A percentile compares a stretch with the other conserved stretches of the same genome.
phyloP scores from a whole-genome alignment of 176 grass and related monocot species.

The Carex parvula region DNA sequence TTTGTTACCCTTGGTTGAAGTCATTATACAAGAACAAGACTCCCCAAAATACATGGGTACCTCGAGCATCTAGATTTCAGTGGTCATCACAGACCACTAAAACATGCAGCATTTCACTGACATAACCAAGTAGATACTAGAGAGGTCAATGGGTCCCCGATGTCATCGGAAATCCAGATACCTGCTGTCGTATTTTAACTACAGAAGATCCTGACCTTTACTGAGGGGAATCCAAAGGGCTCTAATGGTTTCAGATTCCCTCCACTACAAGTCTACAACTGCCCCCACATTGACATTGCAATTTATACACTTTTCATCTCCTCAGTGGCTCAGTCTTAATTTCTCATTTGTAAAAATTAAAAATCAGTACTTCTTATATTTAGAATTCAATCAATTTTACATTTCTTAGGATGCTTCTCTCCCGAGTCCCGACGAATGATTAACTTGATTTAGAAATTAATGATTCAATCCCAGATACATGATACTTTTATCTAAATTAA shows the following conservation, averaged over 20 bases:
- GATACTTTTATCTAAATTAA: neutral
- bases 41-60: slow-evolving; percentile 1
- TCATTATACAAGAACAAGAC: neutral
- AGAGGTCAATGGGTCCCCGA: neutral
- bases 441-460: neutral
- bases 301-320: neutral
- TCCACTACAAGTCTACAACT: neutral
- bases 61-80: neutral
- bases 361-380: neutral
- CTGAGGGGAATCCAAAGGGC: slow-evolving; percentile 22
- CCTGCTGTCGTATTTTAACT: neutral
- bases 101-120: neutral
- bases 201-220: neutral
- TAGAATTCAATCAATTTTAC: neutral
- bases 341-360: slow-evolving; percentile 4
- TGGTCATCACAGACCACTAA: neutral
- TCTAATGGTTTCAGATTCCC: slow-evolving; percentile 21
- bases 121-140: neutral
- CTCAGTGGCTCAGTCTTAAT: neutral
- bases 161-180: neutral
- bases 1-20: neutral
- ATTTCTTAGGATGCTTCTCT: neutral
- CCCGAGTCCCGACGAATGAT: neutral
- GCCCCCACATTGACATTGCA: neutral
- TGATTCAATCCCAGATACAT: neutral